phyloP scores from a whole-genome alignment of 2,329 filamentous ascomycete species.

The Dendrostoma leiphaemia region DNA sequence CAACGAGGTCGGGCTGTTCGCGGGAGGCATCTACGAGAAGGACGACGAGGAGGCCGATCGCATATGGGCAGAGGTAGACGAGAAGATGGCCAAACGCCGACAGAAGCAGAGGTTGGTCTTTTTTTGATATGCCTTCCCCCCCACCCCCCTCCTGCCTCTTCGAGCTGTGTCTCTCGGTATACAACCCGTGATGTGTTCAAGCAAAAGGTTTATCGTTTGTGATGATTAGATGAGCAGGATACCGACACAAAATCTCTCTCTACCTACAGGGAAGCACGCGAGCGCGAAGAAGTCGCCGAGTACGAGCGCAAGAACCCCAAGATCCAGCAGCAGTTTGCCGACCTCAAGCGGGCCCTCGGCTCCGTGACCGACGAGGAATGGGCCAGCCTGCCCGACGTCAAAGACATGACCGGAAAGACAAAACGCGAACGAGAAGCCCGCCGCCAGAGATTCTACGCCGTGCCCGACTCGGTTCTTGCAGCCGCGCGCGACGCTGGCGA shows the following conservation, averaged over 20 bases:
- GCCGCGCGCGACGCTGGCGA: constrained; percentile 78
- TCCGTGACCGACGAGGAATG: constrained; percentile 93
- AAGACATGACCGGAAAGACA: constrained; percentile 94
- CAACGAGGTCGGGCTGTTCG: constrained; percentile 94
- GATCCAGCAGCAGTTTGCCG: constrained; percentile 96
- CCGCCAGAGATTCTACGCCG: constrained; percentile 87
- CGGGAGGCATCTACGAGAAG: constrained; percentile 92
- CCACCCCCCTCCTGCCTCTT: constrained; percentile 24
- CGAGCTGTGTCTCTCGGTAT: neutral
- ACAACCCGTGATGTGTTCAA: constrained; percentile 23
- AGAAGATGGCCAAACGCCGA: constrained; percentile 90
- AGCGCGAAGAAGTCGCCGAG: constrained; percentile 86
- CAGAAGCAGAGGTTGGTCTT: constrained; percentile 79
- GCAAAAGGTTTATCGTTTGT: constrained; percentile 66
- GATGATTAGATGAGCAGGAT: constrained; percentile 69
- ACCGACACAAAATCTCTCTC: constrained; percentile 66
- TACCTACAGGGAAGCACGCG: constrained; percentile 84
- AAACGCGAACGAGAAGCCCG: constrained; percentile 79
- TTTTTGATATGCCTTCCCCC: no score
- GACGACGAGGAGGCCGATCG: constrained; percentile 97
- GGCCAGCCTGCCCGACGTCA: constrained; percentile 92
- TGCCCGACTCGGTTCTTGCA: constrained; percentile 92
- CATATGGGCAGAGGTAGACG: constrained; percentile 93
- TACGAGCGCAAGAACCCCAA: constrained; percentile 98
- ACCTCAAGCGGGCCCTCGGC: constrained; percentile 85